Conservation (phyloP, 2,329 filamentous ascomycete genomes). For the Sporothrix schenckii region DNA sequence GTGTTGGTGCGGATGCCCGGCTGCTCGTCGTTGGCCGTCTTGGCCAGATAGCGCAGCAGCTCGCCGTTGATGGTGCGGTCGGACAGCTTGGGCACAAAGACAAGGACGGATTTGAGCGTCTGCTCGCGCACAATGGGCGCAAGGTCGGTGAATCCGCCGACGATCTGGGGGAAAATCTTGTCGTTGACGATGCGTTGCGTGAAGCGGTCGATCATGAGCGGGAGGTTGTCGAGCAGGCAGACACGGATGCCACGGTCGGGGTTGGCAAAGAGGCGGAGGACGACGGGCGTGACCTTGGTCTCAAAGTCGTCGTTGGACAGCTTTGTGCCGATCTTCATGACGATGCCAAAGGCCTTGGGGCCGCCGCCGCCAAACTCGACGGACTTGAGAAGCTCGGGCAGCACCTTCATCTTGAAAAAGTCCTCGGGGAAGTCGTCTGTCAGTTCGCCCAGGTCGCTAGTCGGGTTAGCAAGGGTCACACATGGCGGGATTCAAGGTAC, state of each 20-base stretch:
- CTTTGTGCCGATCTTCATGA: constrained; percentile 89
- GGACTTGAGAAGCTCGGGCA: constrained; percentile 94
- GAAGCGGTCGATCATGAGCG: constrained; percentile 87
- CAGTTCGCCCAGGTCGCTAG: constrained; percentile 75
- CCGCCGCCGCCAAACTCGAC: constrained; percentile 98
- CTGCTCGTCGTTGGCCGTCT: constrained; percentile 96
- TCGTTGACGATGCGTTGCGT: constrained; percentile 89
- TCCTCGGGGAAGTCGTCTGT: constrained; percentile 96
- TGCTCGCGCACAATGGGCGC: constrained; percentile 93
- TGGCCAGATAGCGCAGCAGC: constrained; percentile 84
- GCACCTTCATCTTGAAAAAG: constrained; percentile 95
- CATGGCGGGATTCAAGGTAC: neutral
- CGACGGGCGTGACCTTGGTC: constrained; percentile 76
- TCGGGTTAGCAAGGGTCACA: neutral
- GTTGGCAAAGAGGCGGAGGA: constrained; percentile 84
- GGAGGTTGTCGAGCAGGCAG: constrained; percentile 84
- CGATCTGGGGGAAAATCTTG: constrained; percentile 94
- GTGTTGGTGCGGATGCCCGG: constrained; percentile 97
- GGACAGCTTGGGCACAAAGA: constrained; percentile 84
- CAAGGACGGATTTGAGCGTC: constrained; percentile 90
- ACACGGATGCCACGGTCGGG: constrained; percentile 92
- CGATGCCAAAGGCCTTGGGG: constrained; percentile 82
- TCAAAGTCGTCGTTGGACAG: constrained; percentile 90
- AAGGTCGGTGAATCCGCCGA: constrained; percentile 91
- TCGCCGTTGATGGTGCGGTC: constrained; percentile 94